Base-by-base conservation (phyloP, 805 yeast genomes). In the Kodamaea lidongshanica region DNA sequence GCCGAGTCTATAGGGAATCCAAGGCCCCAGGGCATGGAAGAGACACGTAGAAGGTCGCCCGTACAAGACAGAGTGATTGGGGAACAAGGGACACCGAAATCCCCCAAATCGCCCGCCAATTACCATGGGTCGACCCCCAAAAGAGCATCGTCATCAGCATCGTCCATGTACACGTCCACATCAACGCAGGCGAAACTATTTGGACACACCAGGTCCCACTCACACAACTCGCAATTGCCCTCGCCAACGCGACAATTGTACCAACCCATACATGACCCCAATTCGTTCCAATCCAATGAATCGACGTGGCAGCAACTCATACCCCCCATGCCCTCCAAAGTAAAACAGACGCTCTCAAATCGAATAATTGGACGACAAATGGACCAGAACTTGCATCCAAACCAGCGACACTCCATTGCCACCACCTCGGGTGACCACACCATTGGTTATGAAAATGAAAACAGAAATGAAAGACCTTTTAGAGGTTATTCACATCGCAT, bases 261-360 rank as follows among this genome's bases (percentile, higher is more conserved):
- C 24, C 40, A 31, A 19, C 44, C 40, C 7, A 35, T 40, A 10
- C 43, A 34, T 22, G 40, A 39, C 33, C 16, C 30, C 17, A 12
- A 23, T 24, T 15, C 15, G 21, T 12, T 12, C 25, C 7, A 16
- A 34, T 9, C 27, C 33, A 14, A 17, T 48, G 7, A 44, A 50
- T 33, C 12, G n/a, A 20, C 30, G 22, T 56, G 61, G 61, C 50
- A 56, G 9, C 29, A 56, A 8, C 42, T 57, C 22, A 58, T 58
- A 12, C 63, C 65, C n/a, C 65, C 63, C 9, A 37, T 54, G 44
- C 57, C 56, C 9, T 19, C 45, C 8, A 40, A 37, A 23, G 48
- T 52, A 9, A 33, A 37, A 16, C 33, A 42, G 3, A 33, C 44
- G n/a, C 33, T 41, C 16, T 31, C 33, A n/a, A n/a, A n/a, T n/a